A percentile compares a stretch with the other conserved stretches of the same genome.
These are phyloP conservation scores for Amylostereum chailletii DNA, from an alignment of 1,284 basidiomycete species.

Conservation along the genomic window DNA sequence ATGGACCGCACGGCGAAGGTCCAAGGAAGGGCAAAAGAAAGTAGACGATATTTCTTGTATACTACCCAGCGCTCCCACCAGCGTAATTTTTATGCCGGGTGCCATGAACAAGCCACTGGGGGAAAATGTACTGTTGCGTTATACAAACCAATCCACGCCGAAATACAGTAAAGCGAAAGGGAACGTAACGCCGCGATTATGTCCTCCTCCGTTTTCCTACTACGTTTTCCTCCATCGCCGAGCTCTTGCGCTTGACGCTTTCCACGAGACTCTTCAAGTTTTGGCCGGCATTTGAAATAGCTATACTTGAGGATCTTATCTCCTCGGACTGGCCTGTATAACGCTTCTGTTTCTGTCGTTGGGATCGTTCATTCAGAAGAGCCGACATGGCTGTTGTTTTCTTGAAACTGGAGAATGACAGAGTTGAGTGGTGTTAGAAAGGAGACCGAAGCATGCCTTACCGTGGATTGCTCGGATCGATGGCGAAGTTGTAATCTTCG, in stretches of 20 bases:
- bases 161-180: background rate
- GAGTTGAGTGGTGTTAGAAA: constrained; percentile 7
- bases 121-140: no score
- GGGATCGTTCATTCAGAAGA: constrained; percentile 66
- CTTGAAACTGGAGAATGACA: constrained; percentile 55
- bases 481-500: constrained; percentile 88
- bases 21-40: background rate
- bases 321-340: constrained; percentile 14
- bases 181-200: constrained; percentile 13
- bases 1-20: background rate
- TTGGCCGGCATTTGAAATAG: constrained; percentile 21
- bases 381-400: constrained; percentile 85
- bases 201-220: constrained; percentile 51
- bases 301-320: constrained; percentile 3
- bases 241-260: constrained; percentile 77
- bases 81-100: background rate
- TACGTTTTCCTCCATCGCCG: constrained; percentile 18
- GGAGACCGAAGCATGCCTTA: constrained; percentile 31
- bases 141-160: background rate
- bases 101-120: no score
- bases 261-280: constrained; percentile 66
- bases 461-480: constrained; percentile 95
- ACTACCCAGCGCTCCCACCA: background rate
- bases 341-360: constrained; percentile 39
- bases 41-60: constrained; percentile 2